Conservation (phyloP, 2,329 filamentous ascomycete species). For the Orbilia blumenaviensis region DNA sequence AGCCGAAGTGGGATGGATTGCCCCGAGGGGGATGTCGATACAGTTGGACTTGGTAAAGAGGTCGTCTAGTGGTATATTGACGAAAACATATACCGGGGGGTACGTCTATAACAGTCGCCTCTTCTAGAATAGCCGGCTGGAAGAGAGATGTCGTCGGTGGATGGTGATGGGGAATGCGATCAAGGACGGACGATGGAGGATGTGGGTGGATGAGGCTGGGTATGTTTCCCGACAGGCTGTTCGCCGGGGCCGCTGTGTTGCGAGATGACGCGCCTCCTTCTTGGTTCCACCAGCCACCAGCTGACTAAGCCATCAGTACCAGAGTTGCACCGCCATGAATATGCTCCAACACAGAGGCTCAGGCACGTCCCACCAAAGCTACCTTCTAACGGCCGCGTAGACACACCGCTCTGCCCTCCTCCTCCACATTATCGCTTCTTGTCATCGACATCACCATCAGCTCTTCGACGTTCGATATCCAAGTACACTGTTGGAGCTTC, state of each 20-base stretch:
- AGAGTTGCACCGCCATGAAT: conserved; percentile 12
- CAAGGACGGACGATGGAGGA: conserved; percentile 25
- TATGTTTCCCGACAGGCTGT: conserved; percentile 9
- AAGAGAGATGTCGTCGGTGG: conserved; percentile 18
- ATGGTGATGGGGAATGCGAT: conserved; percentile 28
- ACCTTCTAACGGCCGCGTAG: conserved; percentile 45
- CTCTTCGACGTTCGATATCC: background rate
- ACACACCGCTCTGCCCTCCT: conserved; percentile 22
- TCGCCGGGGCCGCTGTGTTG: conserved; percentile 19
- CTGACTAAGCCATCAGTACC: background rate
- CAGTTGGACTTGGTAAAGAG: background rate
- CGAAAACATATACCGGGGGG: conserved; percentile 16
- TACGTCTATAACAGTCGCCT: conserved; percentile 18
- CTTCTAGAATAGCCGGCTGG: conserved; percentile 16
- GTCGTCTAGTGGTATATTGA: background rate
- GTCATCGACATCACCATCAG: conserved; percentile 22
- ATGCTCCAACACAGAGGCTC: conserved; percentile 21
- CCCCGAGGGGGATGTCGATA: background rate
- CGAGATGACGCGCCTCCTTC: conserved; percentile 46
- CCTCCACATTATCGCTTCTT: conserved; percentile 13
- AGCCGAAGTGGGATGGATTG: conserved; percentile 14
- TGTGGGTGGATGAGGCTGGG: conserved; percentile 40
- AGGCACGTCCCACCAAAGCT: conserved; percentile 52
- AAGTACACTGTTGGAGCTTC: conserved; percentile 11
- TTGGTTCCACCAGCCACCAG: conserved; percentile 18